A percentile compares a stretch with the other conserved stretches of the same genome.
phyloP scores from a whole-genome alignment of 495 filamentous ascomycete genomes.

The Trypethelium eluteriae region DNA sequence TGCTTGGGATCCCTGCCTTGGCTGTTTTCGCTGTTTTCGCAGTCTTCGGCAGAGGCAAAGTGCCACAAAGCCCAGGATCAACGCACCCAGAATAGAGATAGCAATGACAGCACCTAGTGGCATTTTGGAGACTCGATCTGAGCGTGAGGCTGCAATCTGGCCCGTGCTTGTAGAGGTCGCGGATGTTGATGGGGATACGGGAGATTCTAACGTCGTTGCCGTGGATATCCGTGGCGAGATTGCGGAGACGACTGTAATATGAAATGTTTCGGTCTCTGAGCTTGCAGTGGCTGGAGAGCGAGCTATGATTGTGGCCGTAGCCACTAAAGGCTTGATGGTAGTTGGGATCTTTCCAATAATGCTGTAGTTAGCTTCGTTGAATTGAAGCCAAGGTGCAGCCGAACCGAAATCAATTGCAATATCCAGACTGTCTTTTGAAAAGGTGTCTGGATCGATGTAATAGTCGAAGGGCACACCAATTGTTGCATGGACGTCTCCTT shows the following conservation, averaged over 20 bases:
- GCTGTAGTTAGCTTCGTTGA: slow-evolving; percentile 37
- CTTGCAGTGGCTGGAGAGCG: not conserved
- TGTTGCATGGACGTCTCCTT: slow-evolving; percentile 38
- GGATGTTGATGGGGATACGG: not conserved
- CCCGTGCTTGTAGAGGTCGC: not conserved
- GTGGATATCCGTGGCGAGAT: not conserved
- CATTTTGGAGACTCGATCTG: not conserved
- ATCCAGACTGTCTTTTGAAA: slow-evolving; percentile 45
- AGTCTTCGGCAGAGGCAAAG: not conserved
- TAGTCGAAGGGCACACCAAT: slow-evolving; percentile 52
- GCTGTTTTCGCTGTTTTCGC: not conserved
- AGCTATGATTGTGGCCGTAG: not conserved
- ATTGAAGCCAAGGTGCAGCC: slow-evolving; percentile 58
- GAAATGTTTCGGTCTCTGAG: not conserved
- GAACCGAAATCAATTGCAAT: slow-evolving; percentile 48
- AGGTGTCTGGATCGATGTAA: slow-evolving; percentile 50
- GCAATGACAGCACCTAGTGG: not conserved
- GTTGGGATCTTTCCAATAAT: slow-evolving; percentile 4
- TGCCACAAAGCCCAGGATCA: not conserved
- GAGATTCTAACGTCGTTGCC: not conserved
- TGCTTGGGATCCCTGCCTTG: not conserved
- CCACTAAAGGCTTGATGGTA: not conserved
- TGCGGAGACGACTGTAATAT: not conserved
- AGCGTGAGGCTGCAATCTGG: not conserved
- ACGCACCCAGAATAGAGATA: not conserved